Evolutionary conservation across 2,329 filamentous ascomycete species (phyloP).

Genomic region (Chrysosporium keratinophilum): DNA sequence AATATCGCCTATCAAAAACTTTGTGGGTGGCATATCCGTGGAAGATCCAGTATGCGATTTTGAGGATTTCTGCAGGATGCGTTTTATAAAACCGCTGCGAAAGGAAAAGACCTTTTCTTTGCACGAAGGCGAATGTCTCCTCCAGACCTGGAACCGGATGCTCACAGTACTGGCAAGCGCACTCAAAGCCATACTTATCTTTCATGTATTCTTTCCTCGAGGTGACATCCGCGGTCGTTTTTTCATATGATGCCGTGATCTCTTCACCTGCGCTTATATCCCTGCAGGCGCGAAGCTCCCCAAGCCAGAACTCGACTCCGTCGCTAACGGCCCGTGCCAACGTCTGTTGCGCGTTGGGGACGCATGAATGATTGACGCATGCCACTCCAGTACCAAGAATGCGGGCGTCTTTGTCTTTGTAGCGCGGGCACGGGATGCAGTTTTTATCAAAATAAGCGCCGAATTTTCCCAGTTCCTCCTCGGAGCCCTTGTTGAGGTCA

Average conservation of each 20-base stretch:
- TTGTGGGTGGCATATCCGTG: neutral
- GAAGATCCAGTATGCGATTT: conserved; percentile 14
- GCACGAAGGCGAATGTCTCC: conserved; percentile 9
- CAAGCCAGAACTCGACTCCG: neutral
- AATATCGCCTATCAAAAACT: conserved; percentile 16
- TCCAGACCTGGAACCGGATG: conserved; percentile 13
- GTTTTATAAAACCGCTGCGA: conserved; percentile 5
- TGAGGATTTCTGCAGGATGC: conserved; percentile 15
- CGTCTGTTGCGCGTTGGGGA: conserved; percentile 19
- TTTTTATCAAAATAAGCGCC: conserved; percentile 11
- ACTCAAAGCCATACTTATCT: conserved; percentile 20
- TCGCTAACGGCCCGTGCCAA: conserved; percentile 3
- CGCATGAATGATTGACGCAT: conserved; percentile 22
- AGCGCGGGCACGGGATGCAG: conserved; percentile 4
- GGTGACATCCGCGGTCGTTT: conserved; percentile 1
- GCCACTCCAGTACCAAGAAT: neutral
- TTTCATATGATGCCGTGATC: conserved; percentile 15
- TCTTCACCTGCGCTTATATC: conserved; percentile 21
- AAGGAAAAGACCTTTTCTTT: conserved; percentile 6
- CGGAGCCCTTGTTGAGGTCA: neutral
- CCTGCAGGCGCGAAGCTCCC: conserved; percentile 16
- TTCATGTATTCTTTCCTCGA: conserved; percentile 14
- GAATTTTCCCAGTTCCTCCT: conserved; percentile 6
- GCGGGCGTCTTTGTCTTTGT: neutral
- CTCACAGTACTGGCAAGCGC: conserved; percentile 20